Conservation (phyloP, 106 monocot species). For the Narthecium ossifragum region DNA sequence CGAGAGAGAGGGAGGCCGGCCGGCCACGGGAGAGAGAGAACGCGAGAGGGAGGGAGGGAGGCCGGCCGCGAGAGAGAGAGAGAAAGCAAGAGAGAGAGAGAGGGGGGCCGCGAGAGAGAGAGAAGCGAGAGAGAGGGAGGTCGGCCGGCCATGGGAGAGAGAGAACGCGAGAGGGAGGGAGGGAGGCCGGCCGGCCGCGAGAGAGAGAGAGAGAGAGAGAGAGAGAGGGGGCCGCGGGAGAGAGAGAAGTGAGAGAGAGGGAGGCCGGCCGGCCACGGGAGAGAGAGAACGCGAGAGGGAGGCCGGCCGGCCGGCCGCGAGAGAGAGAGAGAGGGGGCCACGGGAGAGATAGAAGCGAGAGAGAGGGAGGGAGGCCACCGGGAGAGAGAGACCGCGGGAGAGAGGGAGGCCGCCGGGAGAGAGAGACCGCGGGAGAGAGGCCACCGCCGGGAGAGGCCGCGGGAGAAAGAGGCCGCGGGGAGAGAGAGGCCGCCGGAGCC, state of each 20-base stretch:
- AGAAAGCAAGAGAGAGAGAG: neutral
- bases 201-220: neutral
- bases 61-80: neutral
- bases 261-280: no score
- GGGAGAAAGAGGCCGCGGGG: no score
- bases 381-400: no score
- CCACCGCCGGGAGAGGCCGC: no score
- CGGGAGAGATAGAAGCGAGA: slow-evolving; percentile 1
- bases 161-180: no score
- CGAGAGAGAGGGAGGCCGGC: neutral
- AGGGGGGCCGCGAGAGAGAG: slow-evolving; percentile 2
- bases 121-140: no score
- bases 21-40: slow-evolving; percentile 3
- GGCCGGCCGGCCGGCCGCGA: no score
- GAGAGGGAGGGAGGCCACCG: neutral
- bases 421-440: no score
- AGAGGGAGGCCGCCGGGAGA: no score
- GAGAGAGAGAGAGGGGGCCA: neutral
- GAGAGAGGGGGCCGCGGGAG: slow-evolving; percentile 3
- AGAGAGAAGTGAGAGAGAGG: neutral
- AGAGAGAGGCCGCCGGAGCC: no score
- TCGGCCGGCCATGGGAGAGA: neutral
- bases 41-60: neutral
- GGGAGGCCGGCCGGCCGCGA: no score
- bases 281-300: neutral